Conservation (phyloP, 2,329 filamentous ascomycete species). For the Cryphonectria carpinicola region DNA sequence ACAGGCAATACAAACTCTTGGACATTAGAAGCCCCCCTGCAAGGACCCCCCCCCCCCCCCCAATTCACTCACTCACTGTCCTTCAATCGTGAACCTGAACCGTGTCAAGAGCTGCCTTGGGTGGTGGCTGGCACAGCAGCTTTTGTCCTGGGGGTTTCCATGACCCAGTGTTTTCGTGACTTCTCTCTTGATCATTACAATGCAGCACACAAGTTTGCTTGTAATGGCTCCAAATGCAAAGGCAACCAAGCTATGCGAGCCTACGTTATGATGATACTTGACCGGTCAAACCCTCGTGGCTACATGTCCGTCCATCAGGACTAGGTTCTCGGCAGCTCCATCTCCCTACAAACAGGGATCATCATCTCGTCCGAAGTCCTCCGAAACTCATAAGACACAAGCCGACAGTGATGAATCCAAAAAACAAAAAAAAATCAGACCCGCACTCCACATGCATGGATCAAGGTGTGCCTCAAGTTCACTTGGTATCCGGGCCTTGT, state of each 20-base stretch:
- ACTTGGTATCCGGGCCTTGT: neutral
- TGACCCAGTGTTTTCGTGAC: neutral
- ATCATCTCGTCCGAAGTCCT: neutral
- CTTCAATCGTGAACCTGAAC: neutral
- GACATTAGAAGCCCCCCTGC: neutral
- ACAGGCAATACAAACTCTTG: neutral
- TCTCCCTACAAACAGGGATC: too few relatives aligned
- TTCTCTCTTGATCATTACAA: neutral
- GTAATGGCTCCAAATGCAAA: neutral
- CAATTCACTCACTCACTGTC: neutral
- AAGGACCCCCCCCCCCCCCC: neutral
- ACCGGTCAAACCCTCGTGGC: neutral
- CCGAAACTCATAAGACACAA: neutral
- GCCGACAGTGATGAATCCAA: neutral
- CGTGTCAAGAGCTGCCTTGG: too few relatives aligned
- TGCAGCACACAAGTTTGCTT: neutral
- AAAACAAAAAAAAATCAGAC: neutral
- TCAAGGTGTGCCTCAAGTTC: too few relatives aligned
- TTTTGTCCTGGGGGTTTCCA: neutral
- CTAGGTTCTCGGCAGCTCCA: too few relatives aligned
- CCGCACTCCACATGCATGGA: neutral
- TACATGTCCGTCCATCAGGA: too few relatives aligned
- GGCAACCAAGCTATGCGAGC: neutral
- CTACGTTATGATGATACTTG: neutral
- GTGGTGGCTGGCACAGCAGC: too few relatives aligned